phyloP scores from a whole-genome alignment of 306 rosid species.

The Alnus rubra region DNA sequence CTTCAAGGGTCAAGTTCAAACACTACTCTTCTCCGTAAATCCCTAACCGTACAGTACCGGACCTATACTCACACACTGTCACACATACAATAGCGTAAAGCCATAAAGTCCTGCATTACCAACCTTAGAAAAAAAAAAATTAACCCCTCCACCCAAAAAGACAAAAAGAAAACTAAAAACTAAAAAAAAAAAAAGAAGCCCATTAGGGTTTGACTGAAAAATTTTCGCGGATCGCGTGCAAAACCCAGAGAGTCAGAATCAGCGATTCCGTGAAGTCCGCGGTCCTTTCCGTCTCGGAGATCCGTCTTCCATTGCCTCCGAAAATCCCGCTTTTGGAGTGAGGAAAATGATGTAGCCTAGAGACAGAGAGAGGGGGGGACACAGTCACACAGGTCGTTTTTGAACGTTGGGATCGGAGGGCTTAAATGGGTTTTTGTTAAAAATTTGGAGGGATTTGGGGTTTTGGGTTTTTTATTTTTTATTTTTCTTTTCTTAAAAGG shows the following conservation, averaged over 20 bases:
- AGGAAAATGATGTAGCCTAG: slow-evolving; percentile 38
- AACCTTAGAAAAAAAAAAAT: not conserved
- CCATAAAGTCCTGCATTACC: not conserved
- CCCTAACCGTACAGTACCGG: not conserved
- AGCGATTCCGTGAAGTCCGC: slow-evolving; percentile 64
- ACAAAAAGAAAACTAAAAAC: not conserved
- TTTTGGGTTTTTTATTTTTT: slow-evolving; percentile 36
- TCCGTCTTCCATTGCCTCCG: slow-evolving; percentile 47
- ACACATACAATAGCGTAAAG: not conserved
- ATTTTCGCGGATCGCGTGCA: slow-evolving; percentile 45
- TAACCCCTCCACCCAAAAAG: slow-evolving; percentile 22
- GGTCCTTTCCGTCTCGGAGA: slow-evolving; percentile 39
- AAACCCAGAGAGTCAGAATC: slow-evolving; percentile 38
- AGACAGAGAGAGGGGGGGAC: slow-evolving; percentile 35
- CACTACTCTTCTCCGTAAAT: not conserved
- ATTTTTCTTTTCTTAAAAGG: slow-evolving; percentile 8
- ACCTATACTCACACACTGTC: not conserved
- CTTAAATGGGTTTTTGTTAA: slow-evolving; percentile 46
- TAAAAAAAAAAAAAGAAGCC: slow-evolving; percentile 17
- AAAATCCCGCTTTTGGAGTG: slow-evolving; percentile 58
- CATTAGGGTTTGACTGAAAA: slow-evolving; percentile 65
- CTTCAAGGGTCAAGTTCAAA: not conserved
- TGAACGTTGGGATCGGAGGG: slow-evolving; percentile 90
- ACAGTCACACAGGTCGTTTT: slow-evolving; percentile 30
- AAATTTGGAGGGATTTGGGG: slow-evolving; percentile 48